Conservation (phyloP, 495 filamentous ascomycete species). For the Diplogelasinospora grovesii region DNA sequence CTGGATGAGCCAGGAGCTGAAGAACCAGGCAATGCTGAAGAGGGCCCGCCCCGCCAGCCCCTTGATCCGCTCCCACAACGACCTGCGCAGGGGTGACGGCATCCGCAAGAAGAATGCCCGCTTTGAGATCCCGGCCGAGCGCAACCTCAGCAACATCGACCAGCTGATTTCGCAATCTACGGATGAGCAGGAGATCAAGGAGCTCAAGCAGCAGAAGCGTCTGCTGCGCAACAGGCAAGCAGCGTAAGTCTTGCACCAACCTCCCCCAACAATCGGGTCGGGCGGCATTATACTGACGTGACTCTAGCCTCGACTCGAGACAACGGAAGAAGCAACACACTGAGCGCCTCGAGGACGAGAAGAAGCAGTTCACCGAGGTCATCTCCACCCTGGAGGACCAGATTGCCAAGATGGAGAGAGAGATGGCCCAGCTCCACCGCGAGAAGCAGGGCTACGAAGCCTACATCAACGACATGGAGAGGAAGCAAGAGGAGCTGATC, state of each 20-base stretch:
- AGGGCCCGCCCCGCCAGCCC: conserved; percentile 65
- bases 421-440: conserved; percentile 58
- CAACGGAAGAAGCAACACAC: conserved; percentile 99
- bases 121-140: conserved; percentile 93
- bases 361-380: conserved; percentile 74
- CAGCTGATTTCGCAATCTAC: conserved; percentile 78
- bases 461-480: conserved; percentile 67
- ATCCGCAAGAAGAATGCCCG: conserved; percentile 99
- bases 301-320: conserved; percentile 76
- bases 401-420: conserved; percentile 56
- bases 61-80: conserved; percentile 69
- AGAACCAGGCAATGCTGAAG: conserved; percentile 59
- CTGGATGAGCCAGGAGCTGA: conserved; percentile 47
- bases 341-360: conserved; percentile 92
- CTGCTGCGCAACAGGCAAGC: conserved; percentile 92
- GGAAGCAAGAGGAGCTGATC: conserved; percentile 90
- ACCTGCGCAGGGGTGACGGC: conserved; percentile 76
- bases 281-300: conserved; percentile 27
- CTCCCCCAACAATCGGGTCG: conserved; percentile 15
- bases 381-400: conserved; percentile 78
- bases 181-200: conserved; percentile 93
- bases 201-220: conserved; percentile 97
- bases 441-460: conserved; percentile 67
- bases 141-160: conserved; percentile 92
- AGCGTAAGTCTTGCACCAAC: conserved; percentile 77